These are phyloP conservation scores for Geranium rotundifolium DNA, from an alignment of 345 rosid genomes.

Conservation along the genomic window DNA sequence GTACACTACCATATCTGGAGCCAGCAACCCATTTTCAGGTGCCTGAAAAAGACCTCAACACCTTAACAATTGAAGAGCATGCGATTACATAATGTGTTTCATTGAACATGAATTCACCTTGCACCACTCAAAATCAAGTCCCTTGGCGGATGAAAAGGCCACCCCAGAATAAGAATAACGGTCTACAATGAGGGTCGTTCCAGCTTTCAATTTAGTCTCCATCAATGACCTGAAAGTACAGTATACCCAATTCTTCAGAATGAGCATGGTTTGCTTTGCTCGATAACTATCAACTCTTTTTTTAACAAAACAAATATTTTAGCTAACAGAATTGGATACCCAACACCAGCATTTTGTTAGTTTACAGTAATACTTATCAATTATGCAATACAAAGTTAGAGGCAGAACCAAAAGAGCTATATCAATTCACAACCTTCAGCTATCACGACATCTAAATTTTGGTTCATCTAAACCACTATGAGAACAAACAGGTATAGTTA, in stretches of 20 bases:
- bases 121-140: constrained; percentile 78
- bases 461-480: neutral
- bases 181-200: constrained; percentile 72
- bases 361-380: too few species aligned
- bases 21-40: constrained; percentile 60
- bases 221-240: constrained; percentile 53
- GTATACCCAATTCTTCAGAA: neutral
- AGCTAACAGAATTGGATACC: too few species aligned
- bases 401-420: too few species aligned
- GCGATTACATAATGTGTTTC: neutral
- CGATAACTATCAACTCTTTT: too few species aligned
- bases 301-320: too few species aligned
- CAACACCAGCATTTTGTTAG: too few species aligned
- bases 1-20: constrained; percentile 68
- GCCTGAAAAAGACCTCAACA: constrained; percentile 23
- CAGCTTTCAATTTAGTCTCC: constrained; percentile 64
- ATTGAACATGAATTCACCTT: constrained; percentile 32
- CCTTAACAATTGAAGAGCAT: neutral
- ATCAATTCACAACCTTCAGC: too few species aligned
- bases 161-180: constrained; percentile 92
- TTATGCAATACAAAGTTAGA: too few species aligned
- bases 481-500: neutral
- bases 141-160: constrained; percentile 91
- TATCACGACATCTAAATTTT: too few species aligned
- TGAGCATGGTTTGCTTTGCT: too few species aligned